A percentile compares a stretch with the other conserved stretches of the same genome.
Conservation (phyloP, 2,329 filamentous ascomycete species). For the Ophiobolus disseminans region DNA sequence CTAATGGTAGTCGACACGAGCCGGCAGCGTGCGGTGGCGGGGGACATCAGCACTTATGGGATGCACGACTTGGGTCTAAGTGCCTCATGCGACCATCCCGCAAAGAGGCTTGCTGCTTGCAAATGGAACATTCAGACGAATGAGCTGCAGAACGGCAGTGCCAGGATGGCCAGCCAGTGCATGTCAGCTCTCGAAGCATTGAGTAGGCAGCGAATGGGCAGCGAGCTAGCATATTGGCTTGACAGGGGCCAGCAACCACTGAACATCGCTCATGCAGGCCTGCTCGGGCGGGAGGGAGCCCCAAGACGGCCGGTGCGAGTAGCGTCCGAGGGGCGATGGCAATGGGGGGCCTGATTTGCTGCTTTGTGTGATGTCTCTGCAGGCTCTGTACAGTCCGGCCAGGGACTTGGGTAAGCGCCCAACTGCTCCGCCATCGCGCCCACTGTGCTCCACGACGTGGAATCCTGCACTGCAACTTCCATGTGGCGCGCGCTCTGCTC, state of each 20-base stretch:
- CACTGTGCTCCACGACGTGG: constrained; percentile 9
- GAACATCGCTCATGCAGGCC: constrained; percentile 32
- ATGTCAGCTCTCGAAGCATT: constrained; percentile 37
- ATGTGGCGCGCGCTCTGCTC: constrained; percentile 21
- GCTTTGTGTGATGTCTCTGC: constrained; percentile 34
- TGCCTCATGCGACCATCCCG: constrained; percentile 29
- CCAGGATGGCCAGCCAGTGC: constrained; percentile 35
- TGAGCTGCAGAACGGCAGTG: constrained; percentile 22
- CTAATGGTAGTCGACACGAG: constrained; percentile 20
- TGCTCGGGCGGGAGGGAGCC: constrained; percentile 32
- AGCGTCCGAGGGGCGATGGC: constrained; percentile 21
- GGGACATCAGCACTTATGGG: constrained; percentile 38
- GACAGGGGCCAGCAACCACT: constrained; percentile 39
- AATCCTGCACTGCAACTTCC: constrained; percentile 14
- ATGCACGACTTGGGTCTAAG: constrained; percentile 16
- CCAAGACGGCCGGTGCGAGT: constrained; percentile 30
- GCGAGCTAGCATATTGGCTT: constrained; percentile 35
- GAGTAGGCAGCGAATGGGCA: constrained; percentile 36
- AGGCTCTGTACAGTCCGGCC: constrained; percentile 25
- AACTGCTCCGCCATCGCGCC: constrained; percentile 23
- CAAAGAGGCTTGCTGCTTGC: constrained; percentile 16
- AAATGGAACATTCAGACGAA: constrained; percentile 24
- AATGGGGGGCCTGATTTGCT: constrained; percentile 25
- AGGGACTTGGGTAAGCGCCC: constrained; percentile 40
- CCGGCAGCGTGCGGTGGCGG: constrained; percentile 37